Conservation (phyloP, 2,329 filamentous ascomycete genomes). For the Cordyceps farinosa region DNA sequence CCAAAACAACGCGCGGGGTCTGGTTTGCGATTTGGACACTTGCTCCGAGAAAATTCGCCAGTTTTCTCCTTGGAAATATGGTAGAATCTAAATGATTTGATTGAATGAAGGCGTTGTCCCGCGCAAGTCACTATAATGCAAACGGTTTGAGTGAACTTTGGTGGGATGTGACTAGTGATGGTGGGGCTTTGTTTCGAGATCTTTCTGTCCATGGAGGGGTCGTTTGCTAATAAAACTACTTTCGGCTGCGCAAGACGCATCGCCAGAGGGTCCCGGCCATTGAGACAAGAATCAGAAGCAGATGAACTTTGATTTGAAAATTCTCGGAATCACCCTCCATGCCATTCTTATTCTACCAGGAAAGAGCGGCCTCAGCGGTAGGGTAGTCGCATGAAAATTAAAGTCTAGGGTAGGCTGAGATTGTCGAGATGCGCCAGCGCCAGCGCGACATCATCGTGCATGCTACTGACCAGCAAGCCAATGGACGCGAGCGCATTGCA, state of each 20-base stretch:
- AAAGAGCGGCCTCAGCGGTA: too few relatives aligned
- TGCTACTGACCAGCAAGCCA: background rate
- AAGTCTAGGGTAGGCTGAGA: background rate
- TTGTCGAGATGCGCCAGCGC: background rate
- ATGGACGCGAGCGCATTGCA: background rate
- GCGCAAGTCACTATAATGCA: background rate
- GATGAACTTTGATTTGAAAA: background rate
- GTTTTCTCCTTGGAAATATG: too few relatives aligned
- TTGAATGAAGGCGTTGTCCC: background rate
- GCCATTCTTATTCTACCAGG: too few relatives aligned
- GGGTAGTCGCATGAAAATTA: too few relatives aligned
- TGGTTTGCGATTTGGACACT: background rate
- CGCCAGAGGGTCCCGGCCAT: too few relatives aligned
- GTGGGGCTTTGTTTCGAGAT: slow-evolving; percentile 1
- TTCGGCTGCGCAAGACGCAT: too few relatives aligned
- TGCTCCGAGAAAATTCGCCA: too few relatives aligned
- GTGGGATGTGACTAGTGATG: slow-evolving; percentile 7
- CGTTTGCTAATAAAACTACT: too few relatives aligned
- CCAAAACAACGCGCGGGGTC: background rate
- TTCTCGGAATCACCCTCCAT: background rate
- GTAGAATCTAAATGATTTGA: background rate
- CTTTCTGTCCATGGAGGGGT: background rate
- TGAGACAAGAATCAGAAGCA: too few relatives aligned
- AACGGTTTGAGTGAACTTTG: background rate
- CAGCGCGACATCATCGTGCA: background rate